Evolutionary conservation across 192 early-diverging fungal species (phyloP), one percentile per base, ranked within the genome.

Genomic region (Geosiphon pyriformis): DNA sequence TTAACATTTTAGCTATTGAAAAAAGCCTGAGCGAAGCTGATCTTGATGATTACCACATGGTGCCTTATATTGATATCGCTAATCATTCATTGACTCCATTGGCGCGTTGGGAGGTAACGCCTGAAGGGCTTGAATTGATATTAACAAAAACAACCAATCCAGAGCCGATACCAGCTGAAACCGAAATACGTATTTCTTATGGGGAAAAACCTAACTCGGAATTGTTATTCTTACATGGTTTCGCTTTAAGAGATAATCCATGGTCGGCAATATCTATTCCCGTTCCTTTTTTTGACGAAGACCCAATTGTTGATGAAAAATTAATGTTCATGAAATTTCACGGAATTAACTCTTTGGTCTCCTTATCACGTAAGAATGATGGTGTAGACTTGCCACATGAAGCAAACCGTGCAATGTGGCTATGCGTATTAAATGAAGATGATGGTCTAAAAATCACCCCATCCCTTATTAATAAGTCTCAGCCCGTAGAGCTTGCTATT

Each of bases 31-130:
- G 26, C 2, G 46, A 34, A 10, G 30, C 4, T 27, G 18, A 20
- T 22, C 23, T 29, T 2, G 73, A 70, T 54, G 84, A 87, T 58
- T 72, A 77, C 46, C 81, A 81, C 47, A 59, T 90, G 70, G 79
- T 89, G 7, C 89, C 89, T 10, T 79, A 83, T 17, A 72, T 90
- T 46, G 89, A 90, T 72, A 85, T 90, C 72, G 85, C 85, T 27
- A 90, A 90, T 62, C 89, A 90, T 70, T 76, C 83, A 0, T 25
- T 67, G 3, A 34, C 49, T 4, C 76, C 83, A 10, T 79, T 78
- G 29, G 74, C 86, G 15, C 75, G 82, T 0, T 90, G 89, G 89
- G 65, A 83, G 25, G 50, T 87, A 1, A 66, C 59, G 12, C 1
- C 42, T 47, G 67, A 80, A 54, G 74, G 76, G 12, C 59, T 76